A percentile compares a stretch with the other conserved stretches of the same genome.
These are phyloP conservation scores for Serendipita sp. DNA, from an alignment of 768 basidiomycete genomes.

Conservation along the genomic window DNA sequence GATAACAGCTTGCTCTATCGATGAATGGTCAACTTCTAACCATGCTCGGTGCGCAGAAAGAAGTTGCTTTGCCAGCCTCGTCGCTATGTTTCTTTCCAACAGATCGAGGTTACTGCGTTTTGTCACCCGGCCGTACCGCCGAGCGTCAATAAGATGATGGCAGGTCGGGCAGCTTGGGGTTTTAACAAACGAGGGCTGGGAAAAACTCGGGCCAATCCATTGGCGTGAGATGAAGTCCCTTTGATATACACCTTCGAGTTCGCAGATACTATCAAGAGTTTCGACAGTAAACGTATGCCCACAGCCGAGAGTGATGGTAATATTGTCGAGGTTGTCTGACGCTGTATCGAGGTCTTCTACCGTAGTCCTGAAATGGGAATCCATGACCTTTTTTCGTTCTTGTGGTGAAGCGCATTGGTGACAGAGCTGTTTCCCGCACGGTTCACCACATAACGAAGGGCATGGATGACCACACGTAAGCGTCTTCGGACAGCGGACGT, in stretches of 20 bases:
- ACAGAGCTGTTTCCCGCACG: slow-evolving; percentile 40
- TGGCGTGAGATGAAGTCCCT: slow-evolving; percentile 30
- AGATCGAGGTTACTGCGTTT: slow-evolving; percentile 52
- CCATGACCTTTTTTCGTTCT: slow-evolving; percentile 31
- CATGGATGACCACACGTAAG: slow-evolving; percentile 49
- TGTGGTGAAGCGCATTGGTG: slow-evolving; percentile 28
- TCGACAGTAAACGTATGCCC: slow-evolving; percentile 54
- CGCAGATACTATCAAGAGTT: slow-evolving; percentile 46
- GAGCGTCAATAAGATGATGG: slow-evolving; percentile 37
- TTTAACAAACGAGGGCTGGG: slow-evolving; percentile 18
- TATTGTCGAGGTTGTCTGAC: slow-evolving; percentile 28
- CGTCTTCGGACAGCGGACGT: slow-evolving; percentile 30
- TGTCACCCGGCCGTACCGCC: slow-evolving; percentile 43
- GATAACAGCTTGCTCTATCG: neutral
- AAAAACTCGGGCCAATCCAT: slow-evolving; percentile 22
- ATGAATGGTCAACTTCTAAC: slow-evolving; percentile 6
- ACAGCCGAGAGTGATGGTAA: slow-evolving; percentile 48
- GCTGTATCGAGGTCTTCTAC: slow-evolving; percentile 33
- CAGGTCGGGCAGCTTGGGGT: slow-evolving; percentile 50
- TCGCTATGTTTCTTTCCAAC: slow-evolving; percentile 44
- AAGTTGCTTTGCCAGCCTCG: slow-evolving; percentile 32
- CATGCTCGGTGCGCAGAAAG: slow-evolving; percentile 18
- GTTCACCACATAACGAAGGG: slow-evolving; percentile 58
- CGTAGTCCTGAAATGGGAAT: slow-evolving; percentile 37
- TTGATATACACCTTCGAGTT: slow-evolving; percentile 35